Base-by-base conservation (phyloP, 2,329 filamentous ascomycete species). In the Exophiala sp. region DNA sequence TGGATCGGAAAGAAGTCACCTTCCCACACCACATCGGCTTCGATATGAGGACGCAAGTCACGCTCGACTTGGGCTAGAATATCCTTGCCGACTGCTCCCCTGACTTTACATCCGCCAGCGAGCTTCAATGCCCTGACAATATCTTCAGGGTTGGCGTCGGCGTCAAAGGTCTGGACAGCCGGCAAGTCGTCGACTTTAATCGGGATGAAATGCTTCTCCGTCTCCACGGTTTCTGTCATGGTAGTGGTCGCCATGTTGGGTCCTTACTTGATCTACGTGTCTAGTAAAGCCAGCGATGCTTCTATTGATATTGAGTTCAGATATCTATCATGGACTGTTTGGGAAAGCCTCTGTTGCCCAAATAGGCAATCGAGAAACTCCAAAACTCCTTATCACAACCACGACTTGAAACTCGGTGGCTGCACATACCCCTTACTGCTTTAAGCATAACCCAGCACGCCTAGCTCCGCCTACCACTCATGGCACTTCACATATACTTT, bases 1-100 rank as follows among this genome's bases (percentile, higher is more conserved):
- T 58, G 44, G n/a, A 47, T 58, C 6, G 56, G 56, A 24, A 58
- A 58, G 56, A 58, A 58, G 14, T 52, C 49, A 12, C 56, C 56
- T 35, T 58, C 49, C 53, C 52, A 58, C 5, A 49, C 40, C 2
- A 41, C 45, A 33, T 52, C 56, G 29, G 43, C 52, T 21, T 58
- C 52, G 20, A 56, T 47, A 24, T 56, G 44, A 35, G 53, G 33
- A 34, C 43, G 50, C 34, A 33, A 10, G 9, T 50, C 47, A 8
- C 33, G 32, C 24, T 42, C 47, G 21, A 42, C 32, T 34, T 36
- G 33, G 3, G 14, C 34, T 9, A 47, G 35, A n/a, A 14, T 38
- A 1, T 47, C 34, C 32, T 36, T 29, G 34, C 20, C 10, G 2
- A 47, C 12, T 5, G 20, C 14, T n/a, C 35, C 35, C 6, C 12